Evolutionary conservation across 495 filamentous ascomycete genomes (phyloP).

Genomic region (Trypethelium eluteriae): DNA sequence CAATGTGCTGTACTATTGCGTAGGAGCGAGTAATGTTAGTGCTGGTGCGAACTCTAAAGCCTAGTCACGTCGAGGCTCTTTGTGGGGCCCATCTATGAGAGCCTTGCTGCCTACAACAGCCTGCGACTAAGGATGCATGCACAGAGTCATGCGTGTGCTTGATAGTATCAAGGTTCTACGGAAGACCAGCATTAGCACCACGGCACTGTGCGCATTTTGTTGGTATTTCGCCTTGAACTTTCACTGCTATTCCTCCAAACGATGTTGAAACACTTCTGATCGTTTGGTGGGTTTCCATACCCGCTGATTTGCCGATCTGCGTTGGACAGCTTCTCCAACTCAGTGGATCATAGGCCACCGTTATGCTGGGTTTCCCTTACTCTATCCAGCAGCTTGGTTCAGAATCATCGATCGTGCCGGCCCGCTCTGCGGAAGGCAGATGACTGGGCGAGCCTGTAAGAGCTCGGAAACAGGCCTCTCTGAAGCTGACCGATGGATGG

Average conservation of each 20-base stretch:
- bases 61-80: slow-evolving; percentile 4
- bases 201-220: not conserved
- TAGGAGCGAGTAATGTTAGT: not conserved
- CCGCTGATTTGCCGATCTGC: too few relatives aligned
- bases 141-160: not conserved
- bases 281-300: too few relatives aligned
- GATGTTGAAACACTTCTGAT: not conserved
- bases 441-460: not conserved
- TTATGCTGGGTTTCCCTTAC: not conserved
- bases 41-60: not conserved
- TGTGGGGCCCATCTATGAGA: not conserved
- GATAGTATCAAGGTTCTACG: too few relatives aligned
- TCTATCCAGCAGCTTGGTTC: not conserved
- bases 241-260: not conserved
- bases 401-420: not conserved
- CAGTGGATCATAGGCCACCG: slow-evolving; percentile 7
- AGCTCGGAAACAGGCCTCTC: not conserved
- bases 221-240: not conserved
- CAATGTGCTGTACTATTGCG: not conserved
- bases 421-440: not conserved
- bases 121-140: slow-evolving; percentile 5
- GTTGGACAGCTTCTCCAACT: not conserved
- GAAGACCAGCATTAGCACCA: too few relatives aligned
- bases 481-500: not conserved
- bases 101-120: not conserved